Evolutionary conservation across 2,329 filamentous ascomycete genomes (phyloP).

Genomic region (Fusarium metavorans): DNA sequence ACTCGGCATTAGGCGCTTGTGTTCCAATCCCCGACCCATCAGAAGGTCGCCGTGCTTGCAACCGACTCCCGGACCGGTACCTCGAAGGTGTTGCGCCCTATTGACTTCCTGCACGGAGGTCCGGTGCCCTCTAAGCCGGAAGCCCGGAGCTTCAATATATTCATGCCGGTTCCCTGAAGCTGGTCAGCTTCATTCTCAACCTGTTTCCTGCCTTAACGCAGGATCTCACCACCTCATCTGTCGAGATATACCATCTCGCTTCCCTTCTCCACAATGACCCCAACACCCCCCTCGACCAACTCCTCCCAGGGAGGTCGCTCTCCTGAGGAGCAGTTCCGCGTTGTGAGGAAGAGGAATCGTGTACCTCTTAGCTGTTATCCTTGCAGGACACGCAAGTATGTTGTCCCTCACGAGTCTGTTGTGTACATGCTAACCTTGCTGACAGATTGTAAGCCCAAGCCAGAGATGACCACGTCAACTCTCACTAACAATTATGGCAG

Average conservation of each 20-base stretch:
- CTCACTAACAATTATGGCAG: constrained; percentile 55
- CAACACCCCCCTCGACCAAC: constrained; percentile 81
- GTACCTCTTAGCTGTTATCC: constrained; percentile 92
- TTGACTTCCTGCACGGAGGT: constrained; percentile 5
- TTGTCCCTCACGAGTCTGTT: constrained; percentile 47
- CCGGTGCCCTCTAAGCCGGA: constrained; percentile 2
- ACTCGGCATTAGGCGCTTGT: constrained; percentile 18
- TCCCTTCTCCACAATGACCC: constrained; percentile 68
- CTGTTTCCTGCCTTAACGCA: constrained; percentile 17
- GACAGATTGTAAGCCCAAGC: constrained; percentile 52
- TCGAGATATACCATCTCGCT: constrained; percentile 37
- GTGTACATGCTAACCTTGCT: constrained; percentile 48
- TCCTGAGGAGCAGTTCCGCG: constrained; percentile 86
- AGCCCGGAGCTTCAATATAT: constrained; percentile 39
- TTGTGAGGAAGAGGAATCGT: constrained; percentile 91
- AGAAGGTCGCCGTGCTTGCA: constrained; percentile 22
- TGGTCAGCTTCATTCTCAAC: constrained; percentile 29
- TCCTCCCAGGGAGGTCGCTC: constrained; percentile 83
- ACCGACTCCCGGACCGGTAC: constrained; percentile 20
- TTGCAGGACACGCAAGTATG: constrained; percentile 91
- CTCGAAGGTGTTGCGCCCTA: constrained; percentile 3
- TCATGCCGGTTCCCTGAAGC: constrained; percentile 37
- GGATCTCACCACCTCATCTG: constrained; percentile 35
- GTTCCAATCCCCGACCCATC: constrained; percentile 28
- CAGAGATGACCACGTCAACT: not conserved